phyloP scores from a whole-genome alignment of 2,329 filamentous ascomycete genomes.

The Alternaria tenuissima region DNA sequence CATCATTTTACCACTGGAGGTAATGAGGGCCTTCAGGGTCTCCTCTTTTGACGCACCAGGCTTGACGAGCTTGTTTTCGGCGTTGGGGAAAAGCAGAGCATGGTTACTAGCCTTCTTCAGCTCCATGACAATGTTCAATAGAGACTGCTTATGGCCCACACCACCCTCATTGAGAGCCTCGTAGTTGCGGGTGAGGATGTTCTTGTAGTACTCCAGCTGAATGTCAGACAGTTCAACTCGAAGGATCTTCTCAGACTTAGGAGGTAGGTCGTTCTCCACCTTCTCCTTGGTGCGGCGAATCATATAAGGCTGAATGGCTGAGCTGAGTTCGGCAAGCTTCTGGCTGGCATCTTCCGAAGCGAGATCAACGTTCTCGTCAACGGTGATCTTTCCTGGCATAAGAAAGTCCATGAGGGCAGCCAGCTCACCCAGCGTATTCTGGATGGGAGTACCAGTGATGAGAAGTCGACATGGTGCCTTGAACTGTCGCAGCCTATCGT shows the following conservation, averaged over 20 bases:
- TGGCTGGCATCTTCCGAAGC: conserved; percentile 80
- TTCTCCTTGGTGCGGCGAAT: conserved; percentile 95
- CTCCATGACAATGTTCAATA: conserved; percentile 99
- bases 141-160: conserved; percentile 89
- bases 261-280: conserved; percentile 93
- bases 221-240: conserved; percentile 96
- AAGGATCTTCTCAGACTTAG: conserved; percentile 99
- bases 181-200: conserved; percentile 96
- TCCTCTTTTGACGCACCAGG: conserved; percentile 86
- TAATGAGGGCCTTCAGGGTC: conserved; percentile 89
- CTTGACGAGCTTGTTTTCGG: conserved; percentile 85
- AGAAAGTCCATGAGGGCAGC: conserved; percentile 94
- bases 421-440: conserved; percentile 94
- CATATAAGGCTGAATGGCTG: conserved; percentile 91
- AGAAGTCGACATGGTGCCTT: conserved; percentile 87
- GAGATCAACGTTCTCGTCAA: conserved; percentile 92
- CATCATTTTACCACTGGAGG: conserved; percentile 99
- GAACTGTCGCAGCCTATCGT: conserved; percentile 84
- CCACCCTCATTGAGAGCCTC: conserved; percentile 89
- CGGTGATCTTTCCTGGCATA: conserved; percentile 90
- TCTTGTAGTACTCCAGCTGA: conserved; percentile 98
- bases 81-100: conserved; percentile 95
- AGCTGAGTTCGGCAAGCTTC: conserved; percentile 86
- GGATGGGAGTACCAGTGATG: conserved; percentile 96
- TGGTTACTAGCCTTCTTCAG: conserved; percentile 99